phyloP scores from a whole-genome alignment of 805 yeast species.

The Candida oleophila region DNA sequence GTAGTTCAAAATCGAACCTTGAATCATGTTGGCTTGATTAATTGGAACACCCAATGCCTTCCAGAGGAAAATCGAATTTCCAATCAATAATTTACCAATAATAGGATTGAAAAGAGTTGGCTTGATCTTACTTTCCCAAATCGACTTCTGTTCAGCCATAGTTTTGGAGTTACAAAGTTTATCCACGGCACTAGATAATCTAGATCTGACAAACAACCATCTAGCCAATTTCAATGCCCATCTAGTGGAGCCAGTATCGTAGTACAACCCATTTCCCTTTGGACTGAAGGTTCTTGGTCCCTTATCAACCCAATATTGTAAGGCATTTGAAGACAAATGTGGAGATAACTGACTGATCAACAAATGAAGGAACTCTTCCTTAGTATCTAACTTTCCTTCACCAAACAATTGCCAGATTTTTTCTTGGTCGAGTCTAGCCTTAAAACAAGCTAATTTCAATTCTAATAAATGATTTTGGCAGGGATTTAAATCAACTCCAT shows the following conservation, averaged over 20 bases:
- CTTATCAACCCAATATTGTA: conserved; percentile 74
- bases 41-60: conserved; percentile 88
- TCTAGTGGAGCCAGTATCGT: conserved; percentile 78
- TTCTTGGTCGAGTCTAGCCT: conserved; percentile 48
- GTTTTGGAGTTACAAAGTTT: conserved; percentile 57
- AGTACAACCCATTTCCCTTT: conserved; percentile 60
- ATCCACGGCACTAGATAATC: conserved; percentile 51
- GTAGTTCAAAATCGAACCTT: conserved; percentile 65
- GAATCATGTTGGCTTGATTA: conserved; percentile 81
- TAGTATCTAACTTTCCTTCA: conserved; percentile 60
- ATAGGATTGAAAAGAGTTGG: conserved; percentile 73
- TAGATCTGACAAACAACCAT: conserved; percentile 56
- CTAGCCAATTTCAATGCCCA: conserved; percentile 79
- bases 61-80: conserved; percentile 87
- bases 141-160: conserved; percentile 57
- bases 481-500: conserved; percentile 84
- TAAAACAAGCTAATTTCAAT: conserved; percentile 71
- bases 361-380: conserved; percentile 40
- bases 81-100: conserved; percentile 64
- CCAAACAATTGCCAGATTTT: conserved; percentile 79
- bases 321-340: conserved; percentile 73
- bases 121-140: conserved; percentile 63
- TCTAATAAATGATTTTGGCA: conserved; percentile 79
- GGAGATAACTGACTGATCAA: conserved; percentile 59
- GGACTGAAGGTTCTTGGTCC: conserved; percentile 57